A percentile compares a stretch with the other conserved stretches of the same genome.
Conservation (phyloP, 495 filamentous ascomycete species). For the Penicillium arizonense region DNA sequence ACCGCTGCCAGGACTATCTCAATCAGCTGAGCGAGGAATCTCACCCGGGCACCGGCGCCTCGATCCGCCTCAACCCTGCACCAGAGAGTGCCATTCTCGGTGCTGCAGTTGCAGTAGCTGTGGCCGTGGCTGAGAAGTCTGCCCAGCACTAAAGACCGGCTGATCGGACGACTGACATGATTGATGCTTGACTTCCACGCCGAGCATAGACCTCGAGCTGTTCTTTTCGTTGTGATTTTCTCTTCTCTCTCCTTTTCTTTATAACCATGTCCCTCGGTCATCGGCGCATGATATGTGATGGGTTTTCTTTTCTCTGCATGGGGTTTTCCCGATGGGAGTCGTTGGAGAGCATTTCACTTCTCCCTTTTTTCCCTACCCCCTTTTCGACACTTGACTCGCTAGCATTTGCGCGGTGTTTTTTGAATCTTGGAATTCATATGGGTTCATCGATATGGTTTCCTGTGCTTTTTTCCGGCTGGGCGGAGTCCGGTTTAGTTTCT, state of each 20-base stretch:
- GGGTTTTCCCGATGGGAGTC: conserved; percentile 1
- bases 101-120: conserved; percentile 56
- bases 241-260: neutral
- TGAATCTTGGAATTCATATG: neutral
- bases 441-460: conserved; percentile 1
- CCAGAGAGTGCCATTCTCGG: conserved; percentile 55
- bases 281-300: conserved; percentile 17
- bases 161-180: conserved; percentile 3
- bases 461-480: neutral
- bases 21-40: conserved; percentile 41
- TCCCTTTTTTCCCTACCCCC: neutral
- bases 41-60: conserved; percentile 19
- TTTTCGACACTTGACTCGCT: neutral
- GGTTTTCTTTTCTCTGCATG: conserved; percentile 7
- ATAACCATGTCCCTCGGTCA: conserved; percentile 5
- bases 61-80: conserved; percentile 47
- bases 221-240: conserved; percentile 18
- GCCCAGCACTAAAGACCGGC: conserved; percentile 1
- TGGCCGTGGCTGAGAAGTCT: conserved; percentile 30
- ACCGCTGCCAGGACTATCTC: conserved; percentile 49
- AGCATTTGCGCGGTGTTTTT: conserved; percentile 23
- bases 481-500: conserved; percentile 2
- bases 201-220: conserved; percentile 12
- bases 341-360: conserved; percentile 4
- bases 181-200: conserved; percentile 10